phyloP scores from a whole-genome alignment of 495 filamentous ascomycete genomes.

The Tuber borchii region DNA sequence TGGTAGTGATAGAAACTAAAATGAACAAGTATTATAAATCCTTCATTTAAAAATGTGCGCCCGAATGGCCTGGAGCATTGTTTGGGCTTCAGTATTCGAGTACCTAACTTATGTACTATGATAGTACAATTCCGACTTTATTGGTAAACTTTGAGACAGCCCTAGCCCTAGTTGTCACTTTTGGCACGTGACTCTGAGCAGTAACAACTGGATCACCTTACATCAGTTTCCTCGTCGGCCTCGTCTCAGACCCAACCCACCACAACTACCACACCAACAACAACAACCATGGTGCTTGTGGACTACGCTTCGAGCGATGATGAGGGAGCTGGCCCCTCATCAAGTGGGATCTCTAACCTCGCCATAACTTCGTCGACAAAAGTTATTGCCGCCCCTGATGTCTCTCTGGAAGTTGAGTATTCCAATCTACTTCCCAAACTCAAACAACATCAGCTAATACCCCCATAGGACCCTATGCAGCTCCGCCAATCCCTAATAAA shows the following conservation, averaged over 20 bases:
- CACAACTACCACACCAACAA: not conserved
- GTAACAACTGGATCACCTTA: conserved; percentile 17
- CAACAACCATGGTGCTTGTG: conserved; percentile 34
- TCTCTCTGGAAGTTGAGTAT: conserved; percentile 42
- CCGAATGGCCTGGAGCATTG: not conserved
- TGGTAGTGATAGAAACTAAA: not conserved
- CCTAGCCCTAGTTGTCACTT: conserved; percentile 26
- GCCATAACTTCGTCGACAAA: conserved; percentile 13
- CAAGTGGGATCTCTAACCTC: conserved; percentile 19
- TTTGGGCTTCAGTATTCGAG: not conserved
- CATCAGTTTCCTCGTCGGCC: conserved; percentile 13
- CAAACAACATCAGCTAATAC: conserved; percentile 17
- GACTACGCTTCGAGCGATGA: conserved; percentile 40
- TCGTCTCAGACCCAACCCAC: not conserved
- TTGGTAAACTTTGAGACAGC: not conserved
- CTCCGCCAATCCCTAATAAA: conserved; percentile 40
- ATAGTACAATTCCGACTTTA: not conserved
- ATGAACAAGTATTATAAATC: not conserved
- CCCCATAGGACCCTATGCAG: conserved; percentile 39
- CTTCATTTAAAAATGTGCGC: not conserved
- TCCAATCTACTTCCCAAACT: conserved; percentile 4
- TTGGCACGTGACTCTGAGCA: conserved; percentile 8
- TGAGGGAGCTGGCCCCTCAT: conserved; percentile 28
- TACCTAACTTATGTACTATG: no score
- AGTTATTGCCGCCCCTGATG: conserved; percentile 40